Percentiles rank a stretch among this genome's conserved stretches.
phyloP scores from a whole-genome alignment of 2,329 filamentous ascomycete species.

The Trichoderma harzianum region DNA sequence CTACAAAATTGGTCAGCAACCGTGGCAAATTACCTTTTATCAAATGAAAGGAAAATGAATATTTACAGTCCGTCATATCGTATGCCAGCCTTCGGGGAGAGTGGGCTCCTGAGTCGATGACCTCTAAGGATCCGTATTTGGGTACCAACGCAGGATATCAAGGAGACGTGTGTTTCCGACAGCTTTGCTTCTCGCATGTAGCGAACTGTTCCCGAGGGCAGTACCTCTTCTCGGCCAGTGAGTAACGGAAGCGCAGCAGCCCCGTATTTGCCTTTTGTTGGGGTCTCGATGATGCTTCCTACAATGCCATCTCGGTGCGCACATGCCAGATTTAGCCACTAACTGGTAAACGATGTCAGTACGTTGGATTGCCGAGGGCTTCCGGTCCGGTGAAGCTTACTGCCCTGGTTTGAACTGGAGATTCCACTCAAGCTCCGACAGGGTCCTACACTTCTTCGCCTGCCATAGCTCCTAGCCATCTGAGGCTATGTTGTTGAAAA shows the following conservation, averaged over 20 bases:
- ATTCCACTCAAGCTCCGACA: constrained; percentile 41
- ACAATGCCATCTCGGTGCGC: constrained; percentile 56
- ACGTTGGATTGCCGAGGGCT: not conserved
- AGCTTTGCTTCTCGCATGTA: constrained; percentile 46
- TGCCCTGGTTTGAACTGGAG: constrained; percentile 45
- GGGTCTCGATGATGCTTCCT: constrained; percentile 40
- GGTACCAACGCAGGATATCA: constrained; percentile 48
- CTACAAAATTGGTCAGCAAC: constrained; percentile 29
- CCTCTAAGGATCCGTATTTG: constrained; percentile 53
- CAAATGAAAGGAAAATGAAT: not conserved
- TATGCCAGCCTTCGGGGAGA: constrained; percentile 50
- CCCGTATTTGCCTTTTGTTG: constrained; percentile 46
- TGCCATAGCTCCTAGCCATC: constrained; percentile 37
- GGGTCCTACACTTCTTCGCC: constrained; percentile 31
- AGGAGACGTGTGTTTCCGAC: constrained; percentile 45
- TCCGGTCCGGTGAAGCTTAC: constrained; percentile 35
- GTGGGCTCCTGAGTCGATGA: constrained; percentile 46
- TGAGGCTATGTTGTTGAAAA: constrained; percentile 33
- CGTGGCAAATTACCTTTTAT: no score
- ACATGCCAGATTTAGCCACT: constrained; percentile 57
- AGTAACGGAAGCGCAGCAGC: constrained; percentile 49
- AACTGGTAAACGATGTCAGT: constrained; percentile 36
- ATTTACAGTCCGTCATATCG: constrained; percentile 57
- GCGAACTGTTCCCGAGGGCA: constrained; percentile 32
- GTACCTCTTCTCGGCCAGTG: constrained; percentile 47